A percentile compares a stretch with the other conserved stretches of the same genome.
Evolutionary conservation across 2,329 filamentous ascomycete species (phyloP).

Genomic region (Capronia americana): DNA sequence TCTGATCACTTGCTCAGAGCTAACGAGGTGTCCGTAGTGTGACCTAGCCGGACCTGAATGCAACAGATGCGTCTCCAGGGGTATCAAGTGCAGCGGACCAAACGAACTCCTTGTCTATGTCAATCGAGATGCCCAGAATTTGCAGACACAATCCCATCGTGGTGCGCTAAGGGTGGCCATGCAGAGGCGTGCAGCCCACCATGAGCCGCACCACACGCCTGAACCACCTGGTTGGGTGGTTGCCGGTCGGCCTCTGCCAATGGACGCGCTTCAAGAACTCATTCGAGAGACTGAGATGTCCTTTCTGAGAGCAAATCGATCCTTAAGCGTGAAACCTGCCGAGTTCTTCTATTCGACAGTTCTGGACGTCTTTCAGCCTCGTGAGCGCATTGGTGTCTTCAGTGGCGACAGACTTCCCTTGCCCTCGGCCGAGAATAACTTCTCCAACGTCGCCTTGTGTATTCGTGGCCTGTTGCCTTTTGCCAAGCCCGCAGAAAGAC

Average conservation of each 20-base stretch:
- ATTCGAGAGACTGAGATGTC: background rate
- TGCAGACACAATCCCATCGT: conserved; percentile 7
- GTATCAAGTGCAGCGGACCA: conserved; percentile 13
- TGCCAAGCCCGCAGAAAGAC: background rate
- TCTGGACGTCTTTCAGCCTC: conserved; percentile 13
- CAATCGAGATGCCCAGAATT: conserved; percentile 8
- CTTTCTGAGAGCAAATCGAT: background rate
- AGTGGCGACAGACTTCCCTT: conserved; percentile 9
- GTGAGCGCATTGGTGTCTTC: background rate
- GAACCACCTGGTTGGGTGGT: background rate
- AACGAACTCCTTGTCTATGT: conserved; percentile 9
- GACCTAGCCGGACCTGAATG: conserved; percentile 10
- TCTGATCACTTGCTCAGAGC: background rate
- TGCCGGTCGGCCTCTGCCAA: background rate
- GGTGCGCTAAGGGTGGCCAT: conserved; percentile 11
- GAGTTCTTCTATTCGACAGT: conserved; percentile 18
- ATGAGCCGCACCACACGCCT: background rate
- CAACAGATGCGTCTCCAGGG: conserved; percentile 7
- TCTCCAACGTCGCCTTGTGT: conserved; percentile 15
- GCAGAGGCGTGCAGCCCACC: conserved; percentile 4
- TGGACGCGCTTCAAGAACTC: conserved; percentile 1
- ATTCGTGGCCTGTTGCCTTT: conserved; percentile 16
- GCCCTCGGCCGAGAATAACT: background rate
- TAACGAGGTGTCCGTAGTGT: background rate
- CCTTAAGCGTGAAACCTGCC: background rate